Percentiles rank a stretch among this genome's conserved stretches.
Evolutionary conservation across 495 filamentous ascomycete species (phyloP).

Genomic region (Sporormia fimetaria): DNA sequence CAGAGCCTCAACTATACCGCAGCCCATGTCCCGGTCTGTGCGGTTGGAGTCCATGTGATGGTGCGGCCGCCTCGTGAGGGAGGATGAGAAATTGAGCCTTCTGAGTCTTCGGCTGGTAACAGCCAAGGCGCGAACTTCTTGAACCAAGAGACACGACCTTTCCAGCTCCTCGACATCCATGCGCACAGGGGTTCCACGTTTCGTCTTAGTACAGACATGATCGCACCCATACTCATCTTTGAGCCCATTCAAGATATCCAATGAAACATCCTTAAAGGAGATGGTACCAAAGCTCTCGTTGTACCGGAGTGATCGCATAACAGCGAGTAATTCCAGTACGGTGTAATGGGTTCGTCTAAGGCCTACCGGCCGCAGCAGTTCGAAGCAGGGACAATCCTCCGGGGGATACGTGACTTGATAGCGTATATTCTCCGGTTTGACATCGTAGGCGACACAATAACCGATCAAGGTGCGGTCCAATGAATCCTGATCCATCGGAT

Average conservation of each 20-base stretch:
- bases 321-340: constrained; percentile 64
- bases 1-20: constrained; percentile 67
- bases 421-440: constrained; percentile 32
- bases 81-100: constrained; percentile 52
- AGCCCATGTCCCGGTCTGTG: constrained; percentile 52
- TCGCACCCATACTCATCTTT: constrained; percentile 52
- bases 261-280: constrained; percentile 64
- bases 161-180: constrained; percentile 49
- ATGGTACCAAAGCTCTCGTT: constrained; percentile 82
- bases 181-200: constrained; percentile 44
- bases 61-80: constrained; percentile 42
- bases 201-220: constrained; percentile 47
- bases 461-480: constrained; percentile 77
- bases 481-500: constrained; percentile 62
- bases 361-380: constrained; percentile 57
- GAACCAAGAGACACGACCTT: constrained; percentile 52
- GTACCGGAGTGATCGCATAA: constrained; percentile 79
- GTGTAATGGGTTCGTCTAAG: constrained; percentile 49
- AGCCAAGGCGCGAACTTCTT: constrained; percentile 62
- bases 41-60: constrained; percentile 38
- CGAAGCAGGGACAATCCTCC: constrained; percentile 75
- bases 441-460: constrained; percentile 64
- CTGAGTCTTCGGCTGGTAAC: constrained; percentile 51
- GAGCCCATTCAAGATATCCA: constrained; percentile 54
- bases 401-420: constrained; percentile 57